phyloP scores from a whole-genome alignment of 2,329 filamentous ascomycete genomes.

The Niveomyces coronatus region DNA sequence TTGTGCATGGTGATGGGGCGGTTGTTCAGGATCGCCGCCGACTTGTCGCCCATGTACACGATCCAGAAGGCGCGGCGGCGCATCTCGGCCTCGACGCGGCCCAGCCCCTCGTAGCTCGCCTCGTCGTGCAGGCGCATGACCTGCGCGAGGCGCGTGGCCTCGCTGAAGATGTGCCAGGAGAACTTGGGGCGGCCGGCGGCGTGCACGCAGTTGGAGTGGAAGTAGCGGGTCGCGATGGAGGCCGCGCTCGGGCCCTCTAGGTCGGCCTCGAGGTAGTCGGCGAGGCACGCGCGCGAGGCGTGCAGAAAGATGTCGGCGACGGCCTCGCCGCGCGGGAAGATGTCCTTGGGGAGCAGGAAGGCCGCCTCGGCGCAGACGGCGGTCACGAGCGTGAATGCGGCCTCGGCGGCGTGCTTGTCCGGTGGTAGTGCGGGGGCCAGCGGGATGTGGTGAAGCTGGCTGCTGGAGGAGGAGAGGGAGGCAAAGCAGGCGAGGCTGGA shows the following conservation, averaged over 20 bases:
- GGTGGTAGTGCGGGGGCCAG: conserved; percentile 6
- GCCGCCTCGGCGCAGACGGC: conserved; percentile 33
- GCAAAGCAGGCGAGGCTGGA: conserved; percentile 25
- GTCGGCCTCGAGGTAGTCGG: conserved; percentile 29
- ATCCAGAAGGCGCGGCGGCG: conserved; percentile 28
- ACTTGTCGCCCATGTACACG: conserved; percentile 30
- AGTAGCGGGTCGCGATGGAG: conserved; percentile 33
- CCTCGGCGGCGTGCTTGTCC: conserved; percentile 25
- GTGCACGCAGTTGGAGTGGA: conserved; percentile 35
- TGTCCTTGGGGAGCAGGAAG: conserved; percentile 27
- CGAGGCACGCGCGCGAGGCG: conserved; percentile 27
- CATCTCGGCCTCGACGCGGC: conserved; percentile 27
- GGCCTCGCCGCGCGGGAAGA: conserved; percentile 28
- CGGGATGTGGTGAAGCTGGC: too few relatives aligned
- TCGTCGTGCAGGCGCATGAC: conserved; percentile 34
- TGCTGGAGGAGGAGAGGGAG: too few relatives aligned
- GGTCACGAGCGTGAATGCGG: conserved; percentile 31
- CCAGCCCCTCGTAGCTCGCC: conserved; percentile 23
- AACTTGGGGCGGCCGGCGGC: conserved; percentile 31
- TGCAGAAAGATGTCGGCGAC: conserved; percentile 28
- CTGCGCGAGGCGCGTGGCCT: conserved; percentile 31
- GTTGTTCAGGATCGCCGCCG: conserved; percentile 28
- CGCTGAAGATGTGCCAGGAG: conserved; percentile 36
- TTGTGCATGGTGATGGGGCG: conserved; percentile 34
- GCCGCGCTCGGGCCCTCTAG: conserved; percentile 31